Conservation (phyloP, 768 basidiomycete species). For the Pleurotus giganteus region DNA sequence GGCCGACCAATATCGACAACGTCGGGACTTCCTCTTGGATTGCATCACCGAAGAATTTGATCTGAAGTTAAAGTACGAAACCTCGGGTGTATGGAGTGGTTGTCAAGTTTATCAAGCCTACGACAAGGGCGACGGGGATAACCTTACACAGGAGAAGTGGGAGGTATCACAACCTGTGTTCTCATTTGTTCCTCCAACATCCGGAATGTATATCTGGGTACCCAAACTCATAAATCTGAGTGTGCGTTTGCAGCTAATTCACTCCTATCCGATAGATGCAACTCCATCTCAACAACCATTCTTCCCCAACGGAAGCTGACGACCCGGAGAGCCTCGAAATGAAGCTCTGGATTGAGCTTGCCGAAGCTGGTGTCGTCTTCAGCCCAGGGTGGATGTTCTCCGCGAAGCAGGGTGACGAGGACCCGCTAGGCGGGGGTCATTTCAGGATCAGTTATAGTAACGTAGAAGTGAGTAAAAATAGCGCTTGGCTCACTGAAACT, state of each 20-base stretch:
- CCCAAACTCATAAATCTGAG: conserved; percentile 14
- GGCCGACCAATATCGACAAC: conserved; percentile 49
- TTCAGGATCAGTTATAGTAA: conserved; percentile 59
- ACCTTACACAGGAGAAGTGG: conserved; percentile 37
- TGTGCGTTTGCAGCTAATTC: not conserved
- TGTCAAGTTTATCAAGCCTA: conserved; percentile 45
- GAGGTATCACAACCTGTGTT: conserved; percentile 37
- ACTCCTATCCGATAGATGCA: conserved; percentile 41
- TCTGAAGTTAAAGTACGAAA: conserved; percentile 35
- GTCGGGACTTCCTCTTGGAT: conserved; percentile 67
- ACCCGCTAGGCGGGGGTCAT: conserved; percentile 38
- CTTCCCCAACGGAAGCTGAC: conserved; percentile 34
- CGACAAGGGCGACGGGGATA: conserved; percentile 25
- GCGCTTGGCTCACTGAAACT: not conserved
- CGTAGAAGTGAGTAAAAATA: conserved; percentile 36
- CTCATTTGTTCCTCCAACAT: conserved; percentile 70
- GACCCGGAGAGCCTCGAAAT: conserved; percentile 44
- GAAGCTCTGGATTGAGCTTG: conserved; percentile 59
- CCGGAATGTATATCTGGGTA: conserved; percentile 87
- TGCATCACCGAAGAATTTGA: conserved; percentile 62
- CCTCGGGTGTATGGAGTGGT: conserved; percentile 29
- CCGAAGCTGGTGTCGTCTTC: conserved; percentile 61
- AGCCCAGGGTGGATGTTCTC: conserved; percentile 56
- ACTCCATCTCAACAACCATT: conserved; percentile 60
- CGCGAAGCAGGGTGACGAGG: conserved; percentile 22